Conservation (phyloP, 1,284 basidiomycete species). For the Fistulinella staudtii region DNA sequence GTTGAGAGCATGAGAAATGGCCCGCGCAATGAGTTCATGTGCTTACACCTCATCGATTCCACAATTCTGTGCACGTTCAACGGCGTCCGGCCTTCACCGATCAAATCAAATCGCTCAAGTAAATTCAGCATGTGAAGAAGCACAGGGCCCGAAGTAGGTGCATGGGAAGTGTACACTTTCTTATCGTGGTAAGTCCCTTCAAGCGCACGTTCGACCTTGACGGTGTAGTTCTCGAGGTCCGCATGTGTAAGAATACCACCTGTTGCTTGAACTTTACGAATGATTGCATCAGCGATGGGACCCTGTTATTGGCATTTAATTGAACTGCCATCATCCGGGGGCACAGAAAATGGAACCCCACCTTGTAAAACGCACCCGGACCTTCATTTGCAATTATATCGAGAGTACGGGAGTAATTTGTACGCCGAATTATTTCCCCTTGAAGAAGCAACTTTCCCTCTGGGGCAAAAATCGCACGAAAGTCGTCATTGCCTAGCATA, state of each 20-base stretch:
- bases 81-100: conserved; percentile 45
- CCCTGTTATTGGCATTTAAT: conserved; percentile 43
- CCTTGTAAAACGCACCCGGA: conserved; percentile 71
- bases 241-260: conserved; percentile 77
- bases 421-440: conserved; percentile 70
- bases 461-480: conserved; percentile 79
- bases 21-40: conserved; percentile 13
- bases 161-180: conserved; percentile 80
- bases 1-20: conserved; percentile 12
- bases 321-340: conserved; percentile 13
- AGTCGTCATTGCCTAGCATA: conserved; percentile 76
- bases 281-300: conserved; percentile 67
- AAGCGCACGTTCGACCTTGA: conserved; percentile 71
- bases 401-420: conserved; percentile 69
- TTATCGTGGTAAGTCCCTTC: conserved; percentile 72
- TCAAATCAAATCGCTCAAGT: conserved; percentile 62
- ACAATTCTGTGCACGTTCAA: conserved; percentile 69
- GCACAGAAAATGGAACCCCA: conserved; percentile 32
- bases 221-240: conserved; percentile 70
- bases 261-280: conserved; percentile 60
- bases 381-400: conserved; percentile 63
- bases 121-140: conserved; percentile 80
- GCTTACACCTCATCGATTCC: conserved; percentile 72
- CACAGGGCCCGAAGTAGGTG: conserved; percentile 81
- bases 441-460: conserved; percentile 65